Percentiles rank a stretch among this genome's conserved stretches.
Evolutionary conservation across 1,284 basidiomycete genomes (phyloP).

Genomic region (Coniophora puteana): DNA sequence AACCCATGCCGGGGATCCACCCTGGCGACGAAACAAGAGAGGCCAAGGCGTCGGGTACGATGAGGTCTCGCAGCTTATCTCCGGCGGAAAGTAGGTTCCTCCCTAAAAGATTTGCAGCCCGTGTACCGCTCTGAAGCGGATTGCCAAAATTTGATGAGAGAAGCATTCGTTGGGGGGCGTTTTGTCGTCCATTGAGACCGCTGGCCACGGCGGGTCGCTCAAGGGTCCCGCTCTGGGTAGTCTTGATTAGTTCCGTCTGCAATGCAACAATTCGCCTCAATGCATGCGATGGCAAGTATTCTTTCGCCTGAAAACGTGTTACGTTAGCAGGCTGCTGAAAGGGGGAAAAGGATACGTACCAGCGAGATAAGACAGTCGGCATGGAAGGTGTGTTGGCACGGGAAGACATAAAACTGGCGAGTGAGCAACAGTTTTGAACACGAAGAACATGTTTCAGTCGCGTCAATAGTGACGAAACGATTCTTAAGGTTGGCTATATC

Average conservation of each 20-base stretch:
- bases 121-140: conserved; percentile 55
- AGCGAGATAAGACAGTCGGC: conserved; percentile 90
- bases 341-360: conserved; percentile 46
- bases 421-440: conserved; percentile 78
- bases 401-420: conserved; percentile 97
- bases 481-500: conserved; percentile 86
- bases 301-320: conserved; percentile 66
- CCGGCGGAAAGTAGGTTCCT: conserved; percentile 85
- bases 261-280: conserved; percentile 82
- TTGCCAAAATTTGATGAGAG: conserved; percentile 69
- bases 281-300: conserved; percentile 78
- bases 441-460: conserved; percentile 80
- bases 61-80: conserved; percentile 84
- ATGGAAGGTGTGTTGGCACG: conserved; percentile 95
- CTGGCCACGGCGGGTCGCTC: conserved; percentile 33
- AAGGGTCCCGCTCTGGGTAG: conserved; percentile 32
- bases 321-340: conserved; percentile 5
- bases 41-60: conserved; percentile 88
- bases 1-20: conserved; percentile 63
- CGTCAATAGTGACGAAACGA: conserved; percentile 93
- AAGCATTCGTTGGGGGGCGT: conserved; percentile 56
- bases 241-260: conserved; percentile 78
- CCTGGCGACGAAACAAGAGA: conserved; percentile 61
- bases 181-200: conserved; percentile 38
- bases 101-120: conserved; percentile 62